Base-by-base conservation (phyloP, 2,329 filamentous ascomycete species). In the Colletotrichum coccodes region DNA sequence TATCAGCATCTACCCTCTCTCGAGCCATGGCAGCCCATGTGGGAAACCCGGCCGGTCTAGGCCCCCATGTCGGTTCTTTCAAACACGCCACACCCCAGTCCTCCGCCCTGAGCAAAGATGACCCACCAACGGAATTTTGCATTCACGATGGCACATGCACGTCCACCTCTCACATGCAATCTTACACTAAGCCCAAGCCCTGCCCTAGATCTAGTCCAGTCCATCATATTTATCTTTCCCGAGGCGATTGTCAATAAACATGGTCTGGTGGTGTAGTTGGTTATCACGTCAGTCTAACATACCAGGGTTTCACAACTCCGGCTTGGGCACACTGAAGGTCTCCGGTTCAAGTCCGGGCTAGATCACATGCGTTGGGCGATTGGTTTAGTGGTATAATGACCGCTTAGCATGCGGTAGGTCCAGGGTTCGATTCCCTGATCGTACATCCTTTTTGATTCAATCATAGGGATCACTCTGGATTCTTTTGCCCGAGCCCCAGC, bases 231-330 rank as follows among this genome's bases (percentile, higher is more conserved):
- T 6, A 6, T 9, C 0, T 1, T 0, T 2, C 2, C 0, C 3
- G 0, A 1, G 0, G 0, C 0, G 0, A 0, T 9, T 3, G 8
- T 0, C 32, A 40, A 6, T 14, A 42, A 36, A 38, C n/a, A 30
- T 34, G 66, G 66, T 69, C 62, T 66, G 83, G 85, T 64, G 80
- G 77, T 76, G 76, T 77, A 78, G 81, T 82, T 82, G 81, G 81
- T 83, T 82, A 83, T 83, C 81, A 82, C 81, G 78, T 83, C 79
- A 82, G 81, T 83, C 79, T 83, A 83, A 83, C 80, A 77, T 4
- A 6, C 12, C 8, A 9, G 14, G 6, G 23, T 1, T 6, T 30
- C 42, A 14, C 21, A 3, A 18, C 21, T 8, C 1, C 6, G 16
- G 21, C 30, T 26, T 34, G 11, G 12, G 30, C 57, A 60, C 66